Conservation (phyloP, 2,329 filamentous ascomycete genomes). For the Fusarium redolens region DNA sequence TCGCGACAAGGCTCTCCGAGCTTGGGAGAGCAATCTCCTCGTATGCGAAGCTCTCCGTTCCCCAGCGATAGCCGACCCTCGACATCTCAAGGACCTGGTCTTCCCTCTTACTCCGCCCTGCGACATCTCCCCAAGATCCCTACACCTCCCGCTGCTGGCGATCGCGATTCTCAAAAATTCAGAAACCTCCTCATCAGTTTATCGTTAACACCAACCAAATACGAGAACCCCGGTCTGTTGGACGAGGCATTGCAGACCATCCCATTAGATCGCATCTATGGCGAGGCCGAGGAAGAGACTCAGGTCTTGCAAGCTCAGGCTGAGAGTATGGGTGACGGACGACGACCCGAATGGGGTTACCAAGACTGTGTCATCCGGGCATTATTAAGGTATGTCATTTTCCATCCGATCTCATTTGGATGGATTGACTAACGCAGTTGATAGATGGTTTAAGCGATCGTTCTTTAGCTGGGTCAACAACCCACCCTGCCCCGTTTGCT, state of each 20-base stretch:
- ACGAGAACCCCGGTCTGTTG: conserved; percentile 93
- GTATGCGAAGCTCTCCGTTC: conserved; percentile 55
- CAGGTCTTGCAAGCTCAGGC: conserved; percentile 90
- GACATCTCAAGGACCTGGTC: conserved; percentile 58
- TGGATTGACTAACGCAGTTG: conserved; percentile 29
- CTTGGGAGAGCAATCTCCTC: conserved; percentile 63
- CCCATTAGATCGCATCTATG: conserved; percentile 90
- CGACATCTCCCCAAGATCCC: conserved; percentile 70
- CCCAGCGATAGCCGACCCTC: conserved; percentile 58
- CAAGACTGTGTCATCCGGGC: conserved; percentile 96
- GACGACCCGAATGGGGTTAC: conserved; percentile 92
- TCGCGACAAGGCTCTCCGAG: conserved; percentile 70
- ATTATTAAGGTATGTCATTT: conserved; percentile 75
- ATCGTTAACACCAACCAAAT: conserved; percentile 89
- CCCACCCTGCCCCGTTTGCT: conserved; percentile 84
- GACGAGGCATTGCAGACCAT: conserved; percentile 91
- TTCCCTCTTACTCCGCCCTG: conserved; percentile 61
- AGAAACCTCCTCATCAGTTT: conserved; percentile 85
- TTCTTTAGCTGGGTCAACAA: conserved; percentile 99
- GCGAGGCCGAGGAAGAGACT: conserved; percentile 92
- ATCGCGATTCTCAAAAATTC: conserved; percentile 78
- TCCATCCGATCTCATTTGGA: not conserved
- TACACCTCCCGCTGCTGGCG: conserved; percentile 73
- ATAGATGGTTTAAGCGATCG: conserved; percentile 87
- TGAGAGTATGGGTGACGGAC: conserved; percentile 83